Conservation (phyloP, 2,329 filamentous ascomycete genomes). For the Hymenoscyphus linearis region DNA sequence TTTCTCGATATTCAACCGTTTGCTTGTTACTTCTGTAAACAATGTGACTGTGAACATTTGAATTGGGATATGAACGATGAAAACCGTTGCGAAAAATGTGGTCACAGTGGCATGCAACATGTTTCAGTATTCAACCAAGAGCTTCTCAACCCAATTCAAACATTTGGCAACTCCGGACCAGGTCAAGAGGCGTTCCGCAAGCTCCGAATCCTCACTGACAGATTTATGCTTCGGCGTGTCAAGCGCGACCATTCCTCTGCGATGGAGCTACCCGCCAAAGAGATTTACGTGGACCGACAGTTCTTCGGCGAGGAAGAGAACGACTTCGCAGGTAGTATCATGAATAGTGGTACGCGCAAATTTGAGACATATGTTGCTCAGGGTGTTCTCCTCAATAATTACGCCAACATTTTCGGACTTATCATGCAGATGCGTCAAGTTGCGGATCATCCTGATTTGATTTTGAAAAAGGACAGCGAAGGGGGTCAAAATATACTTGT, state of each 20-base stretch:
- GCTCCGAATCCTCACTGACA: slow-evolving; percentile 80
- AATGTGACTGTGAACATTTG: slow-evolving; percentile 71
- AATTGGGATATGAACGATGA: slow-evolving; percentile 77
- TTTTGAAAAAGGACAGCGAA: slow-evolving; percentile 80
- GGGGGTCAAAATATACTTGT: slow-evolving; percentile 86
- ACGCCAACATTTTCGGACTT: slow-evolving; percentile 96
- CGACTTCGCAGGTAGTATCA: slow-evolving; percentile 92
- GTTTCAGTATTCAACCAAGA: slow-evolving; percentile 93
- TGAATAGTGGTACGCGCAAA: slow-evolving; percentile 80
- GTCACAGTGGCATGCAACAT: slow-evolving; percentile 47
- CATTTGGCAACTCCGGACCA: slow-evolving; percentile 52
- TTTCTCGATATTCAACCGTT: slow-evolving; percentile 89
- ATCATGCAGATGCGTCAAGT: slow-evolving; percentile 99
- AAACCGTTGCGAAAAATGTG: slow-evolving; percentile 66
- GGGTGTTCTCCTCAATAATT: slow-evolving; percentile 93
- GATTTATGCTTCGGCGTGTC: slow-evolving; percentile 91
- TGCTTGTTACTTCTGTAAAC: slow-evolving; percentile 89
- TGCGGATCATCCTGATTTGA: slow-evolving; percentile 90
- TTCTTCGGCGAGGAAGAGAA: slow-evolving; percentile 97
- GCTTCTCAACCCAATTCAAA: slow-evolving; percentile 76
- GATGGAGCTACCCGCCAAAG: slow-evolving; percentile 95
- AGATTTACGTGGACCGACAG: slow-evolving; percentile 85
- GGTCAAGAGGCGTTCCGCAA: slow-evolving; percentile 72
- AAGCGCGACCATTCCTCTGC: slow-evolving; percentile 91
- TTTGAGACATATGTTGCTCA: slow-evolving; percentile 96